Evolutionary conservation across 2,329 filamentous ascomycete genomes (phyloP).

Genomic region (Achaetomium macrosporum): DNA sequence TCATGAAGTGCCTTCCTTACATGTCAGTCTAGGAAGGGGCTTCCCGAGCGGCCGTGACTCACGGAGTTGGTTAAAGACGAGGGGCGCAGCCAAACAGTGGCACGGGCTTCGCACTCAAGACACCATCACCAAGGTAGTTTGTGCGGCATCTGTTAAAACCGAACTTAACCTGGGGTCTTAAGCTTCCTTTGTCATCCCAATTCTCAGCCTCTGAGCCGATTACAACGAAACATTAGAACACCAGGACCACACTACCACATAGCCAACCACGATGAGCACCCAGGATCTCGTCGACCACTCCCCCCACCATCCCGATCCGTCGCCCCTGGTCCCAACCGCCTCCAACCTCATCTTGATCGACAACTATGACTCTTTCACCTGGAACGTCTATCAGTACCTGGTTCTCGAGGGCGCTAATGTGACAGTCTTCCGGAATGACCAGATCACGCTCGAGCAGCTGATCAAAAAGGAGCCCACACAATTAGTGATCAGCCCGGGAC

Average conservation of each 20-base stretch:
- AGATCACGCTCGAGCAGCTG: constrained; percentile 79
- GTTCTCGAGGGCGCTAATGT: constrained; percentile 92
- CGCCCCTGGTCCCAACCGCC: constrained; percentile 67
- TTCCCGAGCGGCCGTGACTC: constrained; percentile 5
- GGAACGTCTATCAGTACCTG: constrained; percentile 98
- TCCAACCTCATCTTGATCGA: constrained; percentile 93
- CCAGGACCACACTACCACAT: not conserved
- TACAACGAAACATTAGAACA: not conserved
- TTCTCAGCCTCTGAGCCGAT: constrained; percentile 9
- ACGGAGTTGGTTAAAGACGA: not conserved
- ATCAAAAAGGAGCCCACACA: constrained; percentile 83
- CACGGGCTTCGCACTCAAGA: not conserved
- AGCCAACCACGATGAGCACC: constrained; percentile 40
- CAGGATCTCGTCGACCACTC: constrained; percentile 67
- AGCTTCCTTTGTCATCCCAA: not conserved
- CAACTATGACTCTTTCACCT: constrained; percentile 99
- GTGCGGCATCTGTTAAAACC: not conserved
- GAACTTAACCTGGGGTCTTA: not conserved
- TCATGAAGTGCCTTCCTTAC: not conserved
- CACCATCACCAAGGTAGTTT: not conserved
- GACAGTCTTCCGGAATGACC: constrained; percentile 86
- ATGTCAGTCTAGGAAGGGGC: not conserved
- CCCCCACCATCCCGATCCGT: constrained; percentile 73
- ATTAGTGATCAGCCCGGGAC: constrained; percentile 89
- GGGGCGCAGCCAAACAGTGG: not conserved